Base-by-base conservation (phyloP, 768 basidiomycete species). In the Rhizopogon roseolus region DNA sequence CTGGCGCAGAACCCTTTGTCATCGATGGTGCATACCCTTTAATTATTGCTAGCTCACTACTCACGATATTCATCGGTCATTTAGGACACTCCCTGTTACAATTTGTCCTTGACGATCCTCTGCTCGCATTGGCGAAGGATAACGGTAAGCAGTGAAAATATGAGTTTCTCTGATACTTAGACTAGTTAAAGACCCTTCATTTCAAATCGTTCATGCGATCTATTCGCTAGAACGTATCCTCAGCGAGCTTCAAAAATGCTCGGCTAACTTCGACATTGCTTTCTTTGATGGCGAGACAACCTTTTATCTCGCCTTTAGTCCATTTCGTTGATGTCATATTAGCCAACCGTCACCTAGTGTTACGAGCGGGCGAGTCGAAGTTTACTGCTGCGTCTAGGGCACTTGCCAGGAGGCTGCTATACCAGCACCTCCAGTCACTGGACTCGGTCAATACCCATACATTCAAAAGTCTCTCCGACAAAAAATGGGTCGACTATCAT, bases 81-180 rank as follows among this genome's bases (percentile, higher is more conserved):
- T n/a, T 42, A 86, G 85, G 85, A 1, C 81, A 88, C 64, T 79
- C 87, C 0, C 64, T 88, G 17, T 54, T 86, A 10, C 79, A 85
- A 59, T 55, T 71, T 29, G 77, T 86, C 13, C 69, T 88, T 32
- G 76, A 84, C 29, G 81, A 88, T 59, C 76, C 76, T 13, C 64
- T 86, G n/a, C 71, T 88, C 4, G 81, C 80, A 4, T 58, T 88
- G 27, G 86, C 76, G 6, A 74, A 72, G 16, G 45, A 60, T n/a
- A 57, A 61, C 32, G 79, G 84, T 81, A 57, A 49, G 71, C 45
- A 22, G 9, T 36, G 36, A 22, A 38, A n/a, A 9, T 5, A 2
- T 37, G 13, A 6, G 6, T 34, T 17, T 17, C 8, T 16, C n/a
- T 3, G 19, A 32, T 46, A 6, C 22, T 60, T 48, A 57, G 41